Conservation (phyloP, 2,329 filamentous ascomycete species). For the Elsinoe australis region DNA sequence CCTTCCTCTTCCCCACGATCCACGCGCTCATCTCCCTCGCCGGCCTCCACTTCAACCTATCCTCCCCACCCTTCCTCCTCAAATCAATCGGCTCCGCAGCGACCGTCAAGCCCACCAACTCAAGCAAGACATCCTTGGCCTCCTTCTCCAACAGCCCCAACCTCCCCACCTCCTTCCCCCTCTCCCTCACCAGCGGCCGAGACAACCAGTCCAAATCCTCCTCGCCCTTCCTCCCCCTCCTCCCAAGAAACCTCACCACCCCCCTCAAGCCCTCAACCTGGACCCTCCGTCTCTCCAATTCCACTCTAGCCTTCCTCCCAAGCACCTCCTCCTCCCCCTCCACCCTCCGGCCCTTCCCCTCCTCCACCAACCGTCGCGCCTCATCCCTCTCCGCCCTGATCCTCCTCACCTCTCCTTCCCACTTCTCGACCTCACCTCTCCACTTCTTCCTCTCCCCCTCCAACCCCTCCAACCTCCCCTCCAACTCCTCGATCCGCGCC, state of each 20-base stretch:
- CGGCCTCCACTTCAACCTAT: constrained; percentile 60
- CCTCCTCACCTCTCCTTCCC: constrained; percentile 16
- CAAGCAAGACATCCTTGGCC: constrained; percentile 55
- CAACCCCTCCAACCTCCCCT: constrained; percentile 48
- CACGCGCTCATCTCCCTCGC: constrained; percentile 57
- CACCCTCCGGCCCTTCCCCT: constrained; percentile 49
- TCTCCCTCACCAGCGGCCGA: constrained; percentile 47
- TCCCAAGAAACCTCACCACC: constrained; percentile 58
- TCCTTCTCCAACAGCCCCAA: constrained; percentile 54
- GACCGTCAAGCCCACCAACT: constrained; percentile 56
- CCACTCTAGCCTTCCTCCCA: constrained; percentile 58
- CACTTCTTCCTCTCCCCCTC: constrained; percentile 21
- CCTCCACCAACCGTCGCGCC: constrained; percentile 51
- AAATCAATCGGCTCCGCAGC: constrained; percentile 54
- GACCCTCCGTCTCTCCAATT: constrained; percentile 65
- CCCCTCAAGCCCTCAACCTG: constrained; percentile 59
- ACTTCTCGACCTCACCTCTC: constrained; percentile 49
- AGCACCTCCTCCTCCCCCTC: constrained; percentile 43
- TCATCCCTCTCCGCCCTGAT: constrained; percentile 62
- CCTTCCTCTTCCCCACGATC: constrained; percentile 56
- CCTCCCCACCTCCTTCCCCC: constrained; percentile 33
- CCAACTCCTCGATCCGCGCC: constrained; percentile 58
- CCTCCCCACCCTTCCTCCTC: constrained; percentile 33
- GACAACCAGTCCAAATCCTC: constrained; percentile 61
- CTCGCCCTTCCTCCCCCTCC: constrained; percentile 54